Percentiles rank a stretch among this genome's conserved stretches.
phyloP scores from a whole-genome alignment of 139 green algal species.

The Chlamydomonas asymmetrica region DNA sequence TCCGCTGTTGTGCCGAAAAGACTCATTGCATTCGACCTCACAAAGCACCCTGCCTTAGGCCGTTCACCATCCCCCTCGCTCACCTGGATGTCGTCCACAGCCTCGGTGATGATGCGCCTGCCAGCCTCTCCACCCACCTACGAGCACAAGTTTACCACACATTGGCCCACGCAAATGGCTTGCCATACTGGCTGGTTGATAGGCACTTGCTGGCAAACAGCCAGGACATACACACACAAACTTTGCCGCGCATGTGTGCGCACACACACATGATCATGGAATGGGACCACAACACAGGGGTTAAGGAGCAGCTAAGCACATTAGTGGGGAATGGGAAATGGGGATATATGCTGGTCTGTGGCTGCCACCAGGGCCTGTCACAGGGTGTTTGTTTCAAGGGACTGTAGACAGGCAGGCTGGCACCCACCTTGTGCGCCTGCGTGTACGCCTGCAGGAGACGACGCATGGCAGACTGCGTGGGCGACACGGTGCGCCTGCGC shows the following conservation, averaged over 20 bases:
- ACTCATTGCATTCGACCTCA: no score
- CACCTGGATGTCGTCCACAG: constrained; percentile 38
- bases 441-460: constrained; percentile 48
- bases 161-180: no score
- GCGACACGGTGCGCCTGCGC: background rate
- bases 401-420: no score
- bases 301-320: background rate
- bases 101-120: constrained; percentile 33
- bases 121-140: constrained; percentile 36
- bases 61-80: no score
- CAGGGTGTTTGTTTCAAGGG: background rate
- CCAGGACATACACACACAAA: background rate
- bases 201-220: background rate
- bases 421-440: constrained; percentile 38
- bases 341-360: background rate
- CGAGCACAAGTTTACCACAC: background rate
- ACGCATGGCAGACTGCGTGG: constrained; percentile 34
- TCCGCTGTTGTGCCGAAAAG: no score
- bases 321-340: background rate
- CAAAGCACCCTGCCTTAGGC: no score
- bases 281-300: background rate
- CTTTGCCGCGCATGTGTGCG: no score
- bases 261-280: background rate
- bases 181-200: no score
- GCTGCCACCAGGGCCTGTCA: background rate